These are phyloP conservation scores for Cetraspora pellucida DNA, from an alignment of 192 early-diverging fungal species.

Conservation along the genomic window DNA sequence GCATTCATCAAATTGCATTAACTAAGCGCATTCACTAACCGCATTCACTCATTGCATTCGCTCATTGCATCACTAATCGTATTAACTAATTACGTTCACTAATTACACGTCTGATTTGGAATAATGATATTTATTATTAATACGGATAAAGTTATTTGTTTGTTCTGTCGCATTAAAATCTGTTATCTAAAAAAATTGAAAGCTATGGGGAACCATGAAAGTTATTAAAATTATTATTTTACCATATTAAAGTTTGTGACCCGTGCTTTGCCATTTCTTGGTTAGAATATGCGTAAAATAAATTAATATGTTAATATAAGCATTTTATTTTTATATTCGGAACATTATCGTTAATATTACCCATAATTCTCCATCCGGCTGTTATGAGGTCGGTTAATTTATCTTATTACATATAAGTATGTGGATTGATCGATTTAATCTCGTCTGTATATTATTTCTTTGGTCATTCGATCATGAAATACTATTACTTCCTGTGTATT, in stretches of 20 bases:
- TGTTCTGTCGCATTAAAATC: too few relatives aligned
- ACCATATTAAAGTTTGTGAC: slow-evolving; percentile 36
- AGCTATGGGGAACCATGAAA: too few relatives aligned
- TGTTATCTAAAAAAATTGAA: too few relatives aligned
- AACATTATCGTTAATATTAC: slow-evolving; percentile 1
- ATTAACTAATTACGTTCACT: too few relatives aligned
- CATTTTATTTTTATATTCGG: not conserved
- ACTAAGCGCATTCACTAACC: too few relatives aligned
- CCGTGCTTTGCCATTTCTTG: slow-evolving; percentile 74
- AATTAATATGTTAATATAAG: not conserved
- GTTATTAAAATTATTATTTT: not conserved
- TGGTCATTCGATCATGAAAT: slow-evolving; percentile 84
- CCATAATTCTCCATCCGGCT: slow-evolving; percentile 90
- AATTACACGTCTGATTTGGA: too few relatives aligned
- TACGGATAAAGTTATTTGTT: too few relatives aligned
- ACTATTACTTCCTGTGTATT: slow-evolving; percentile 91
- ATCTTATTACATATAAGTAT: slow-evolving; percentile 87
- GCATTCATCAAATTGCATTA: too few relatives aligned
- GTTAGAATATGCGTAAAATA: not conserved
- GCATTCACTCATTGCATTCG: too few relatives aligned
- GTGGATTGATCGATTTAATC: slow-evolving; percentile 84
- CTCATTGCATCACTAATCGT: too few relatives aligned
- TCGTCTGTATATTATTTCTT: slow-evolving; percentile 84
- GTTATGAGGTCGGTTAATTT: slow-evolving; percentile 81
- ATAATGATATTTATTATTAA: too few relatives aligned